A percentile compares a stretch with the other conserved stretches of the same genome.
These are phyloP conservation scores for Hemisphaericaspora subhashii DNA, from an alignment of 1,139 yeast genomes.

Conservation along the genomic window DNA sequence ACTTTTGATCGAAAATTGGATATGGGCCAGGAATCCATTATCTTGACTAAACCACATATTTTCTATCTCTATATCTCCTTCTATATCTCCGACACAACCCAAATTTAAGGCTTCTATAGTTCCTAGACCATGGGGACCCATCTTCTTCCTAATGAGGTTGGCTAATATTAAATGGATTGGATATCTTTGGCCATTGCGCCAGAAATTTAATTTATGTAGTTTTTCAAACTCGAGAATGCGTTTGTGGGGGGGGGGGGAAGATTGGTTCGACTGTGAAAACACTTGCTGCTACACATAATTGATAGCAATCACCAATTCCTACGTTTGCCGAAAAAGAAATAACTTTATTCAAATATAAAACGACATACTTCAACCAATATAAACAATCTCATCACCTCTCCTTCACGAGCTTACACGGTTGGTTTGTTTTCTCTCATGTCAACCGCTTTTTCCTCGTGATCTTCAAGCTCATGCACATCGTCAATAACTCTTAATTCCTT, in stretches of 20 bases:
- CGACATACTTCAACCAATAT: no score
- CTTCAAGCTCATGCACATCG: not conserved
- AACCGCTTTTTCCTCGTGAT: constrained; percentile 2
- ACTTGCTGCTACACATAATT: no score
- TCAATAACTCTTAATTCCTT: constrained; percentile 15
- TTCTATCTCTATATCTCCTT: constrained; percentile 17
- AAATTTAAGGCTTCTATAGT: constrained; percentile 31
- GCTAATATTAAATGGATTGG: no score
- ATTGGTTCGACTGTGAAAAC: no score
- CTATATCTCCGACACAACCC: constrained; percentile 17
- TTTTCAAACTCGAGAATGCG: no score
- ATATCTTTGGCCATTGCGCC: no score
- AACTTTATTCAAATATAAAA: no score
- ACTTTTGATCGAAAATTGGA: constrained; percentile 24
- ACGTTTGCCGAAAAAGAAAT: no score
- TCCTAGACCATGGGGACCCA: constrained; percentile 13
- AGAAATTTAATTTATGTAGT: no score
- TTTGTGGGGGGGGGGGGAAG: no score
- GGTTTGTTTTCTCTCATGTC: not conserved
- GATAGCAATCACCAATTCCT: no score
- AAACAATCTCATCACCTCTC: not conserved
- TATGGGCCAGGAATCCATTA: constrained; percentile 21
- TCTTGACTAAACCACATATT: constrained; percentile 29
- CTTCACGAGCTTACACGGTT: constrained; percentile 4
- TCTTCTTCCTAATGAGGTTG: constrained; percentile 12